These are phyloP conservation scores for Batrachochytrium dendrobatidis DNA, from an alignment of 371 early-diverging fungal genomes.

Conservation along the genomic window DNA sequence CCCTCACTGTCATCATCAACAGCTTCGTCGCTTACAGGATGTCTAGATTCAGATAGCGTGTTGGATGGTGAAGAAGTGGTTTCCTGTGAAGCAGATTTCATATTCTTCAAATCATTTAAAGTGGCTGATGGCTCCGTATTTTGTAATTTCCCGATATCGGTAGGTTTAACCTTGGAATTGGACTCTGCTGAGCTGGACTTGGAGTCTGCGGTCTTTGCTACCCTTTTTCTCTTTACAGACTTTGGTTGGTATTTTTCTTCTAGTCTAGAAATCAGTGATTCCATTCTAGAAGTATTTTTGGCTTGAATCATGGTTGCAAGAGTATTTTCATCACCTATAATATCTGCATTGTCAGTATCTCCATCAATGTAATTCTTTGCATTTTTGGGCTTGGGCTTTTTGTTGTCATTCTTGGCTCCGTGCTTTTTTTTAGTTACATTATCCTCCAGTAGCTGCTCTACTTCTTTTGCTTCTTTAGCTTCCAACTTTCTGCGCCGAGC, in stretches of 20 bases:
- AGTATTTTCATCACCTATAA: background rate
- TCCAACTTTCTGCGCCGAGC: slow-evolving; percentile 36
- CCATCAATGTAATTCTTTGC: background rate
- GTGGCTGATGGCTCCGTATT: no score
- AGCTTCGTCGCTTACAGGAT: no score
- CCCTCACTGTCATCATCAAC: no score
- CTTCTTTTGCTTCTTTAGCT: slow-evolving; percentile 22
- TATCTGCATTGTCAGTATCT: background rate
- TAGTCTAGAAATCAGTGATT: background rate
- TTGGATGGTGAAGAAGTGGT: no score
- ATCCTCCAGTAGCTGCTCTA: slow-evolving; percentile 6
- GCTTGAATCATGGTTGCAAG: background rate
- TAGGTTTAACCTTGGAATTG: no score
- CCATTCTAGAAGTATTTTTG: background rate
- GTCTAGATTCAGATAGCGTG: no score
- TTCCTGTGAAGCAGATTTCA: no score
- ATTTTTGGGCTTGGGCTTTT: background rate
- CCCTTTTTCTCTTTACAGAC: background rate
- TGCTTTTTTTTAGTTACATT: background rate
- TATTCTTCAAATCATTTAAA: no score
- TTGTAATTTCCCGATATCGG: no score
- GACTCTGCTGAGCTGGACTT: no score
- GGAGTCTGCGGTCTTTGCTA: background rate
- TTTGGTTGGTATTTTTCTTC: background rate
- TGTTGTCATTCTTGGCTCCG: background rate